Evolutionary conservation across 108 stramenopile genomes (phyloP).

Genomic region (Skeletonema grethae): DNA sequence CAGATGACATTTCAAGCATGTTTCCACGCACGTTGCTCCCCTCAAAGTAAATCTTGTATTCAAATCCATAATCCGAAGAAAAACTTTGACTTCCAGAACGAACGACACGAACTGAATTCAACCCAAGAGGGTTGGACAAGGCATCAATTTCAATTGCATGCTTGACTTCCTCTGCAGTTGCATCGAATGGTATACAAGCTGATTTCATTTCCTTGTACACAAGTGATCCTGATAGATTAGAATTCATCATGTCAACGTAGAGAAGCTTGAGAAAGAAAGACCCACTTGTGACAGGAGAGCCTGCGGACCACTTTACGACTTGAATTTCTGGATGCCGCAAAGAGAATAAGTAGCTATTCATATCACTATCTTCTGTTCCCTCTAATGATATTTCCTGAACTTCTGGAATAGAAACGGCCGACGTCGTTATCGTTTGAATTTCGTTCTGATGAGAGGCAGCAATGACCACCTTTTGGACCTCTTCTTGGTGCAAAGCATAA

Average conservation of each 20-base stretch:
- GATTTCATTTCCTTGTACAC: conserved; percentile 55
- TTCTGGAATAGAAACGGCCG: conserved; percentile 64
- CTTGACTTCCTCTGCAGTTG: conserved; percentile 56
- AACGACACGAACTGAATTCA: conserved; percentile 42
- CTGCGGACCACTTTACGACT: conserved; percentile 40
- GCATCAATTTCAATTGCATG: conserved; percentile 59
- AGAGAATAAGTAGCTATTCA: conserved; percentile 40
- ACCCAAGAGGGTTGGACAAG: conserved; percentile 33
- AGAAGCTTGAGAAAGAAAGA: conserved; percentile 48
- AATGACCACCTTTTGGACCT: conserved; percentile 69
- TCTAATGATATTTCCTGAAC: conserved; percentile 66
- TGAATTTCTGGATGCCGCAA: conserved; percentile 48
- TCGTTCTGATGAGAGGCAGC: conserved; percentile 73
- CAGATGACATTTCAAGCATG: conserved; percentile 43
- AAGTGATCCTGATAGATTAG: conserved; percentile 27
- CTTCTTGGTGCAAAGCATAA: conserved; percentile 61
- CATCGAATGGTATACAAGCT: conserved; percentile 58
- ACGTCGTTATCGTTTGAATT: conserved; percentile 70
- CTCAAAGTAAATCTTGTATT: conserved; percentile 58
- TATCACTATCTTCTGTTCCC: conserved; percentile 25
- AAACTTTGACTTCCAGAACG: conserved; percentile 52
- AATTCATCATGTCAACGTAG: conserved; percentile 30
- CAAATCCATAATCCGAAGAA: conserved; percentile 61
- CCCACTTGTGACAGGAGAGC: conserved; percentile 44
- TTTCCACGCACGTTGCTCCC: conserved; percentile 59